Percentiles rank a stretch among this genome's conserved stretches.
phyloP scores from a whole-genome alignment of 1,284 basidiomycete genomes.

The Malassezia pachydermatis region DNA sequence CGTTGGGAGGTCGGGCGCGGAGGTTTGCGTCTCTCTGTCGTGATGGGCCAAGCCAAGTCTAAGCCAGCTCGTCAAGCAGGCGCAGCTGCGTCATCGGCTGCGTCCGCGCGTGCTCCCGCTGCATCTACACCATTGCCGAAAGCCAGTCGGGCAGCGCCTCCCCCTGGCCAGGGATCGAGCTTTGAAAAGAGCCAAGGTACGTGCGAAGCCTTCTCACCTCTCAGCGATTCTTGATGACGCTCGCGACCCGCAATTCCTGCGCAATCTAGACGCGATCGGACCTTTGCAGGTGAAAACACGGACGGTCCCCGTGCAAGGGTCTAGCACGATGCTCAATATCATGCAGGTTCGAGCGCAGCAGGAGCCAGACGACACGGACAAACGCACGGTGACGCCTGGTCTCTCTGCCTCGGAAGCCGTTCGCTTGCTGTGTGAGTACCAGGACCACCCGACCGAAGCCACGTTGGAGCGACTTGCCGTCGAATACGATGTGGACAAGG shows the following conservation, averaged over 20 bases:
- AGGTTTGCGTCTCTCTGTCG: not conserved
- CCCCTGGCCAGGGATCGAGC: no score
- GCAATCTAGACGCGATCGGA: conserved; percentile 10
- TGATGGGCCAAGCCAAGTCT: conserved; percentile 16
- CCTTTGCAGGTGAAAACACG: not conserved
- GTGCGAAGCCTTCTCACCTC: not conserved
- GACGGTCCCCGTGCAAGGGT: not conserved
- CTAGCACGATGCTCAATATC: conserved; percentile 11
- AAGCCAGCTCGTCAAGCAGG: conserved; percentile 12
- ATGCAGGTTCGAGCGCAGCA: conserved; percentile 6
- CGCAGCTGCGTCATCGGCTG: not conserved
- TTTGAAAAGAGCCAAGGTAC: conserved; percentile 12
- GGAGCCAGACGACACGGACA: not conserved
- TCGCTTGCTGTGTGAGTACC: conserved; percentile 9
- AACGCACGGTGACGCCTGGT: not conserved
- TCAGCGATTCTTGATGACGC: conserved; percentile 14
- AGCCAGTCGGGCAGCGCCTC: not conserved
- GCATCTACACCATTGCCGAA: not conserved
- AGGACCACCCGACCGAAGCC: not conserved
- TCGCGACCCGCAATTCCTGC: conserved; percentile 10
- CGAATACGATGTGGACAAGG: conserved; percentile 11
- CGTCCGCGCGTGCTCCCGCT: no score
- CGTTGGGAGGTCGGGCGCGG: not conserved
- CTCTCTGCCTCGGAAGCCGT: conserved; percentile 10
- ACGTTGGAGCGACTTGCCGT: conserved; percentile 11